Evolutionary conservation across 768 basidiomycete genomes (phyloP), one percentile per base, ranked within the genome.

Genomic region (Leucocoprinus birnbaumii): DNA sequence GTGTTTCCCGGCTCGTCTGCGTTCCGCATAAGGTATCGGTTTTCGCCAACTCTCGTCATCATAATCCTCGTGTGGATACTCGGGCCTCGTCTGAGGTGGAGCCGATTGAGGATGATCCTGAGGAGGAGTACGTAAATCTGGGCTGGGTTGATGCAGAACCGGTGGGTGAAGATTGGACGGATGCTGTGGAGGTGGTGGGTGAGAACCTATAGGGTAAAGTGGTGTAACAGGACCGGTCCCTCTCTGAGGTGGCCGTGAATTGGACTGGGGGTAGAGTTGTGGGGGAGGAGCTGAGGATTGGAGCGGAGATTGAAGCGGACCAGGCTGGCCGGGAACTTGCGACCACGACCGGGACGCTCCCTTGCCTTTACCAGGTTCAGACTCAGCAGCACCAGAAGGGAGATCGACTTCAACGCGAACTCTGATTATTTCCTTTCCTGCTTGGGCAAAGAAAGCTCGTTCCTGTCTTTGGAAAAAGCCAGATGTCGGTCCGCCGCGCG

Each of bases 1-100:
- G 65, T 91, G 89, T 66, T 91, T 91, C 48, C 89, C 89, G 49
- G 89, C 89, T 54, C 89, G 76, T 53, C 89, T 74, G 21, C 89
- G 82, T 66, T 89, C 88, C 38, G 80, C 79, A 62, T 86, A 84
- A 19, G 89, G 87, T 68, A 84, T 89, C 0, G 88, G 86, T 42
- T 80, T 72, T 26, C 83, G 73, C 88, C 88, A 90, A 24, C 84
- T 72, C 58, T 90, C 87, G 64, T 89, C 88, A 53, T 86, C 84
- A 61, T 75, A 78, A 37, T 83, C 83, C 16, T 84, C 84, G 46
- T 68, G 63, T 35, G 62, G 53, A 53, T 68, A 73, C 44, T 77
- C 75, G 19, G 65, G 57, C 65, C 76, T 76, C 18, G 71, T 58
- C 48, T 48, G 61, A 55, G 65, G 62, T 13, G 68, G 61, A 19